These are phyloP conservation scores for Butyriboletus loyo DNA, from an alignment of 768 basidiomycete genomes.

Conservation along the genomic window DNA sequence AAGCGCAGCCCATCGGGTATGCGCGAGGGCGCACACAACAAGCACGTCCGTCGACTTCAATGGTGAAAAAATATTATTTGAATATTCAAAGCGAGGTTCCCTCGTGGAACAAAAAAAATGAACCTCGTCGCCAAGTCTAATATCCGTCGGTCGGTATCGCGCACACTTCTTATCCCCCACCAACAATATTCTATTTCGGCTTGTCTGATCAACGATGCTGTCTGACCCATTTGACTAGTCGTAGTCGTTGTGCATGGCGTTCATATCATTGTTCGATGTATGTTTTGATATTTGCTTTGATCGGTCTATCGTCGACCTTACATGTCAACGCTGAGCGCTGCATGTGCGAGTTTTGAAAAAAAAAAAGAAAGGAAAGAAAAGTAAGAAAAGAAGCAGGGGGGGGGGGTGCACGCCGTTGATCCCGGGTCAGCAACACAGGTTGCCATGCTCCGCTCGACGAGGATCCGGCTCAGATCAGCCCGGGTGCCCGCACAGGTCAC, in stretches of 20 bases:
- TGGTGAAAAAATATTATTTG: background rate
- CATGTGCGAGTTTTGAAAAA: background rate
- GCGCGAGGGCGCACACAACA: background rate
- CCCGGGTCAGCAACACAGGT: background rate
- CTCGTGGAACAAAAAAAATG: background rate
- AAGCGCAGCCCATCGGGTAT: background rate
- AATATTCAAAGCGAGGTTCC: background rate
- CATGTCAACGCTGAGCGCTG: background rate
- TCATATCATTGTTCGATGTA: background rate
- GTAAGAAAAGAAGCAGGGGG: no score
- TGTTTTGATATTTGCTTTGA: background rate
- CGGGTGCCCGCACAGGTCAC: background rate
- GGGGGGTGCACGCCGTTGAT: no score
- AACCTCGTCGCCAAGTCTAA: background rate
- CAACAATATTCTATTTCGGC: background rate
- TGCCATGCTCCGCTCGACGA: background rate
- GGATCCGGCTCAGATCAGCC: conserved; percentile 1
- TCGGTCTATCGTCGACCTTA: conserved; percentile 1
- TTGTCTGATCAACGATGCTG: background rate
- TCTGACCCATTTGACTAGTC: background rate
- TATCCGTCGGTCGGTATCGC: background rate
- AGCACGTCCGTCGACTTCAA: background rate
- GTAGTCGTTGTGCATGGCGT: background rate
- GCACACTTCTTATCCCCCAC: background rate
- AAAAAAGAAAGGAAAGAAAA: no score